Percentiles rank a stretch among this genome's conserved stretches.
phyloP scores from a whole-genome alignment of 768 basidiomycete genomes.

The Lactarius sp. region DNA sequence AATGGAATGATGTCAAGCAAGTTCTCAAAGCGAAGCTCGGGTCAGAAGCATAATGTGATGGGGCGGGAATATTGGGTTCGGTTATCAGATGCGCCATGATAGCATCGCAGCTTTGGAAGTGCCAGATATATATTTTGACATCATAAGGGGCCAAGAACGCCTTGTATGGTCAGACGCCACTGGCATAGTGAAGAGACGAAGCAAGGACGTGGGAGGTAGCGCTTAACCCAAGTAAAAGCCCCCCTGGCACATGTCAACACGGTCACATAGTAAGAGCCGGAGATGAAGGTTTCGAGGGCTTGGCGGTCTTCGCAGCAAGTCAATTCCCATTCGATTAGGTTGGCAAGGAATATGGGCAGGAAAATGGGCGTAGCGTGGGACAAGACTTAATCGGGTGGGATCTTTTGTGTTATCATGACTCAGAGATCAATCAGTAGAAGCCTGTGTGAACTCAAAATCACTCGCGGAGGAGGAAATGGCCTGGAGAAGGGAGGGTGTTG shows the following conservation, averaged over 20 bases:
- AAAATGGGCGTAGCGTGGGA: slow-evolving; percentile 6
- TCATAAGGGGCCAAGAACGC: slow-evolving; percentile 13
- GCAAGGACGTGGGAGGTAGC: slow-evolving; percentile 21
- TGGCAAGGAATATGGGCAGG: neutral
- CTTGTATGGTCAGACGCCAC: slow-evolving; percentile 2
- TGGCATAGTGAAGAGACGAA: slow-evolving; percentile 10
- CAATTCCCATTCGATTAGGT: neutral
- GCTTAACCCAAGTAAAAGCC: slow-evolving; percentile 2
- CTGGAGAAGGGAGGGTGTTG: neutral
- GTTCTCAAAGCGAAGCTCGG: slow-evolving; percentile 13
- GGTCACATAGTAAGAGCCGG: slow-evolving; percentile 12
- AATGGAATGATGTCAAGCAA: slow-evolving; percentile 39
- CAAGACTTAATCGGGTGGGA: neutral
- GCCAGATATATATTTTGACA: slow-evolving; percentile 9
- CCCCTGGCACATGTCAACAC: slow-evolving; percentile 12
- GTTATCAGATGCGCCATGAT: slow-evolving; percentile 19
- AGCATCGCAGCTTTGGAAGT: slow-evolving; percentile 17
- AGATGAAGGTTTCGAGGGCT: slow-evolving; percentile 9
- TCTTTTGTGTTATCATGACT: neutral
- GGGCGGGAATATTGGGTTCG: slow-evolving; percentile 2
- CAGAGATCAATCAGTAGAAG: slow-evolving; percentile 4
- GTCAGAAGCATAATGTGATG: slow-evolving; percentile 7
- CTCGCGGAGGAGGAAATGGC: neutral
- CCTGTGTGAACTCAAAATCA: neutral
- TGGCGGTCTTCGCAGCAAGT: neutral